Base-by-base conservation (phyloP, 176 grass and related monocot species). In the Triticum timopheevii region DNA sequence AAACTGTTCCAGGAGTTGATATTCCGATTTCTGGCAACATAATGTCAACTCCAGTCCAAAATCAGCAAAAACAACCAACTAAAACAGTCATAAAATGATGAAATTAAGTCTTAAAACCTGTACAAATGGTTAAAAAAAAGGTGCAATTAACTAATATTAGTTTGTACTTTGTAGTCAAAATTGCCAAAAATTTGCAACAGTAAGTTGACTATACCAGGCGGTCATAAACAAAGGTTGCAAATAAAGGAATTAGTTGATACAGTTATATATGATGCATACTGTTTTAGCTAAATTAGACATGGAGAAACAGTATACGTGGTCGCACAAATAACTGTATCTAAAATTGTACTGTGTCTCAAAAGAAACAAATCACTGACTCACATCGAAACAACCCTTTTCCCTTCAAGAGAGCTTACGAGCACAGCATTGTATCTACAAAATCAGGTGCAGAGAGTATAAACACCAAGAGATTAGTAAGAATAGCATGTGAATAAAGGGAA, bases 381-480 rank as follows among this genome's bases (percentile, higher is more conserved):
- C 97, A 95, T 91, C 13, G 94, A 91, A 61, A 96, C 69, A 36
- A 93, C 88, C 59, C 78, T 84, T 92, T 88, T 93, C 33, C 92
- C 92, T 88, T 94, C 89, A 38, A 96, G 92, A 80, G 94, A 99
- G 73, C 85, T 94, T 80, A 99, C 24, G 40, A 99, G 78, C 38
- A 94, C 84, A 84, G 88, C 90, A 83, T 90, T 88, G 78, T 85
- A 99, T 79, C 97, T 99, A 89, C 54, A 77, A 77, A 94, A 74
- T 54, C 76, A 94, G 27, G 63, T 70, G 17, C 22, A 79, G 23
- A 83, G 30, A 50, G 47, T 54, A 78, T 35, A 90, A 38, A 10
- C 2, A 47, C 38, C 30, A 78, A 82, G 6, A 89, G 27, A 68
- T 52, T 42, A 85, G 40, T 59, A 16, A 70, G 69, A 52, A 78